Base-by-base conservation (phyloP, 2,329 filamentous ascomycete genomes). In the Fusarium cyanostomum region DNA sequence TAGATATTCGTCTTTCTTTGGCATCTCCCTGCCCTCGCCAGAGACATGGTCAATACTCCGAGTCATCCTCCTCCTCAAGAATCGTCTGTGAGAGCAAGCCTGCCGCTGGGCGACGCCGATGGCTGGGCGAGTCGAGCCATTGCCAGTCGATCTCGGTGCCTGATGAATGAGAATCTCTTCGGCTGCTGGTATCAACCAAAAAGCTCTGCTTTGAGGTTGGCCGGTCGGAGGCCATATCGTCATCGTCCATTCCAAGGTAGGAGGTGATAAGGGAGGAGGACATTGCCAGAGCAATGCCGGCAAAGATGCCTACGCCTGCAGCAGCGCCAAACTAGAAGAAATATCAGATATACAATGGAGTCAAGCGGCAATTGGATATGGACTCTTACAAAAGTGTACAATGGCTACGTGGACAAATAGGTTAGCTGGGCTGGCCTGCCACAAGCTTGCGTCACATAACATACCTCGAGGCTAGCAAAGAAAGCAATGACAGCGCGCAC, bases 11-110 rank as follows among this genome's bases (percentile, higher is more conserved):
- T 24, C 44, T 28, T 48, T 38, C 28, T 27, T 35, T 21, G 30
- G 35, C 38, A 27, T 51, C 46, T 46, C 16, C 33, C 27, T 21
- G 39, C 38, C 26, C 16, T 45, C 26, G 26, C 4, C 15, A 7
- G 2, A 44, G 27, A 50, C 15, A 34, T 21, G 27, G 51, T 64
- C 46, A 66, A 37, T 64, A 71, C 35, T 82, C 83, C 18, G 82
- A 86, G 67, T 81, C 81, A 72, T 90, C 89, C 48, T 89, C 88
- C 72, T 92, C 90, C 73, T 92, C 90, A 55, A 89, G 82, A 61
- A 92, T 92, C 0, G 87, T 90, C 71, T 90, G 86, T 26, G 84
- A 82, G 38, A 90, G 75, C 15, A 92, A 72, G 2, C 84, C 83
- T 46, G 79, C 77, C 5, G 77, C 77, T 43, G 79, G 75, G 48